These are phyloP conservation scores for Tylopilus felleus DNA, from an alignment of 768 basidiomycete species.

Conservation along the genomic window DNA sequence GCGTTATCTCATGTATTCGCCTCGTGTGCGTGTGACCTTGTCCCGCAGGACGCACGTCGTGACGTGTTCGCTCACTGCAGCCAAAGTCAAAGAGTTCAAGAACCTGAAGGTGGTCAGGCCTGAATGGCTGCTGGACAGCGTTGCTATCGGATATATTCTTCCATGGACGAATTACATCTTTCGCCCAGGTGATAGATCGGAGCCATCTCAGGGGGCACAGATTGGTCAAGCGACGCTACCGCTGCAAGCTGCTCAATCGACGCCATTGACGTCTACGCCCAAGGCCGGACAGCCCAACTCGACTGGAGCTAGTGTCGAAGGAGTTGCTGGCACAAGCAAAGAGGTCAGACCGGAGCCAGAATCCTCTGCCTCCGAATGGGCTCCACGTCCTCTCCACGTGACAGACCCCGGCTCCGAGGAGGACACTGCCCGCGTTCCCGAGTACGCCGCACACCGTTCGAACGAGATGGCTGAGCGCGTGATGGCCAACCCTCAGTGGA, in stretches of 20 bases:
- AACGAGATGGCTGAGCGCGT: slow-evolving; percentile 73
- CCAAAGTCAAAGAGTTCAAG: slow-evolving; percentile 85
- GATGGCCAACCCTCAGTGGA: slow-evolving; percentile 85
- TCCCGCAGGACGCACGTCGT: slow-evolving; percentile 78
- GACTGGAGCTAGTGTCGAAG: not conserved
- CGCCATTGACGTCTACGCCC: not conserved
- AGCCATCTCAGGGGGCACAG: slow-evolving; percentile 46
- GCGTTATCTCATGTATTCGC: not conserved
- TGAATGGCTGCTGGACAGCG: slow-evolving; percentile 85
- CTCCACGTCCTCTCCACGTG: slow-evolving; percentile 29
- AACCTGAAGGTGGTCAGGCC: slow-evolving; percentile 88
- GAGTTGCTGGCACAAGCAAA: slow-evolving; percentile 1
- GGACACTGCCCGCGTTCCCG: slow-evolving; percentile 48
- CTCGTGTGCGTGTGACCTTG: not conserved
- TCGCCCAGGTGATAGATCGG: slow-evolving; percentile 44
- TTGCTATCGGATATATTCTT: slow-evolving; percentile 59
- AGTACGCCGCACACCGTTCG: slow-evolving; percentile 64
- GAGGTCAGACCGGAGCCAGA: not conserved
- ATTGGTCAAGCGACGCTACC: slow-evolving; percentile 19
- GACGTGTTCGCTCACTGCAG: slow-evolving; percentile 85
- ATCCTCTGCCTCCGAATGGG: slow-evolving; percentile 5
- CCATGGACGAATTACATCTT: slow-evolving; percentile 80
- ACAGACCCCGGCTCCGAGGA: slow-evolving; percentile 43
- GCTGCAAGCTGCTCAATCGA: slow-evolving; percentile 4
- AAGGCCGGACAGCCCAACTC: not conserved